Evolutionary conservation across 768 basidiomycete species (phyloP).

Genomic region (Mycena amicta): DNA sequence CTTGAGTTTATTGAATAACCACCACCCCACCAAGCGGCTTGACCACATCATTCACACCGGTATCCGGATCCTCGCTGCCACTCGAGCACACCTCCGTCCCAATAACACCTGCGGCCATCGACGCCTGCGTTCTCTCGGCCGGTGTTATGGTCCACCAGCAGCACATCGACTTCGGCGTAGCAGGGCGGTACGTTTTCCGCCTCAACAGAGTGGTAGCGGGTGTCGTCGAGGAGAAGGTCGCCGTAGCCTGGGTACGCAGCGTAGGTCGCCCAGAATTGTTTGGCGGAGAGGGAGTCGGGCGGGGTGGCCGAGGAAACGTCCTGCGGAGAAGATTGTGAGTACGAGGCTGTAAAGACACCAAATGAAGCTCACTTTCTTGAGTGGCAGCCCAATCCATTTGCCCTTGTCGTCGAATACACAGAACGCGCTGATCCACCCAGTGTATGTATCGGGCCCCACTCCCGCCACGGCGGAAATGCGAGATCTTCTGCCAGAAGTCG

Average conservation of each 20-base stretch:
- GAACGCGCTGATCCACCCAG: constrained; percentile 42
- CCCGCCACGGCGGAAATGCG: constrained; percentile 23
- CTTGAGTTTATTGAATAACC: constrained; percentile 1
- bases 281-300: neutral
- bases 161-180: constrained; percentile 7
- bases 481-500: constrained; percentile 36
- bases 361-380: neutral
- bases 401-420: constrained; percentile 36
- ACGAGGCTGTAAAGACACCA: no score
- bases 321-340: no score
- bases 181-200: neutral
- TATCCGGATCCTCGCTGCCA: neutral
- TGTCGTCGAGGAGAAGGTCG: constrained; percentile 1
- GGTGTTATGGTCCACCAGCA: neutral
- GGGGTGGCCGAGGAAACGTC: neutral
- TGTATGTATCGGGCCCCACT: constrained; percentile 30
- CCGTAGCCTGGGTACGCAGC: neutral
- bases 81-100: constrained; percentile 5
- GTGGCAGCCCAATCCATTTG: constrained; percentile 30
- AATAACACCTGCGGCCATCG: constrained; percentile 6
- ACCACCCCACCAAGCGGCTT: constrained; percentile 7
- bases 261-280: neutral
- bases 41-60: neutral
- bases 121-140: neutral
- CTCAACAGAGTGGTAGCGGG: neutral